Percentiles rank a stretch among this genome's conserved stretches.
Evolutionary conservation across 2,329 filamentous ascomycete genomes (phyloP).

Genomic region (Diaporthe amygdali): DNA sequence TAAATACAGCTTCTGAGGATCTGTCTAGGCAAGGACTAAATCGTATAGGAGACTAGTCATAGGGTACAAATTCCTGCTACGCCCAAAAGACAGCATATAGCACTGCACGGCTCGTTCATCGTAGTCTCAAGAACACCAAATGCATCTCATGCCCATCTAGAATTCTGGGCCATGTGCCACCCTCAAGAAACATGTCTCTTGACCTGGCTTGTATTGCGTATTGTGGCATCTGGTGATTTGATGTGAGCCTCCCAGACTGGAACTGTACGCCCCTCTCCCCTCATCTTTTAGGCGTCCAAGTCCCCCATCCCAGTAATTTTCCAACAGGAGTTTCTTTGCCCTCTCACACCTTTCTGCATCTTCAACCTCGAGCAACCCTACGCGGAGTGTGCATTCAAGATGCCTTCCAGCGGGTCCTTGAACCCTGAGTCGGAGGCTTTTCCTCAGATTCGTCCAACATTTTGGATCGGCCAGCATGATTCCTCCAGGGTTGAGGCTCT

Average conservation of each 20-base stretch:
- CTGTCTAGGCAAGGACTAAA: not conserved
- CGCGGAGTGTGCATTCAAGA: not conserved
- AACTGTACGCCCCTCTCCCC: not conserved
- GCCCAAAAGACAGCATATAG: not conserved
- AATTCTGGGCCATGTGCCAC: not conserved
- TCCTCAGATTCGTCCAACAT: conserved; percentile 44
- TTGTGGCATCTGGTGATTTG: not conserved
- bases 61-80: not conserved
- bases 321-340: conserved; percentile 18
- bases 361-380: conserved; percentile 13
- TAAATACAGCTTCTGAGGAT: not conserved
- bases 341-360: not conserved
- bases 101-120: not conserved
- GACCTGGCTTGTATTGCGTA: not conserved
- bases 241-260: not conserved
- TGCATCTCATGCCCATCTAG: not conserved
- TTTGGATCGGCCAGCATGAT: conserved; percentile 79
- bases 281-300: not conserved
- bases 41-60: not conserved
- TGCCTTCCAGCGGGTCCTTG: conserved; percentile 30
- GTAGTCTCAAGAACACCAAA: not conserved
- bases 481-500: conserved; percentile 65
- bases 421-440: conserved; percentile 36
- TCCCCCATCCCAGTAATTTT: conserved; percentile 8
- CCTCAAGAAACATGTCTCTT: not conserved